phyloP scores from a whole-genome alignment of 2,329 filamentous ascomycete genomes.

The Ophiocordyceps camponoti-floridani region DNA sequence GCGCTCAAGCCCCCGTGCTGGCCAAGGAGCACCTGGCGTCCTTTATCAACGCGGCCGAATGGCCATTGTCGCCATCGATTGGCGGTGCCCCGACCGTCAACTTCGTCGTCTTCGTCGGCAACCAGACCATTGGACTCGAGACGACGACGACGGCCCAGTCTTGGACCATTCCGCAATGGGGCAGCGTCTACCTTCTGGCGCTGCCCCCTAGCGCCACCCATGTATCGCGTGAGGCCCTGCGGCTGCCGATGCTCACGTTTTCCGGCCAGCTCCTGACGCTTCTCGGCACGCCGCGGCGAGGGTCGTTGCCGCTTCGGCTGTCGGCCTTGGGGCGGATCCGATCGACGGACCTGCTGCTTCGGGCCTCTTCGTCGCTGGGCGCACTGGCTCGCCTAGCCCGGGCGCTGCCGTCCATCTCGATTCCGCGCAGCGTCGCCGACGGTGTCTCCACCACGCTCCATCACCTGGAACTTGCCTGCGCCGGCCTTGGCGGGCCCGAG shows the following conservation, averaged over 20 bases:
- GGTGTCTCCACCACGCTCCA: conserved; percentile 65
- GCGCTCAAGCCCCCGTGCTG: conserved; percentile 46
- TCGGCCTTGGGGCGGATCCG: conserved; percentile 74
- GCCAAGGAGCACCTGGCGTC: conserved; percentile 76
- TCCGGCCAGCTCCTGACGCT: conserved; percentile 79
- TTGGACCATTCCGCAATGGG: conserved; percentile 96
- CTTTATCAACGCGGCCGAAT: conserved; percentile 95
- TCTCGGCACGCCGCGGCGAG: conserved; percentile 65
- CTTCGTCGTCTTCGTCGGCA: conserved; percentile 80
- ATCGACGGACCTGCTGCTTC: conserved; percentile 68
- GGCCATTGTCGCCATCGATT: conserved; percentile 89
- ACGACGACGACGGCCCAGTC: conserved; percentile 34
- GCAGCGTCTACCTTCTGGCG: conserved; percentile 45
- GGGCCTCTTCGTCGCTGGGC: conserved; percentile 85
- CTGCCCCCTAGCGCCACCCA: conserved; percentile 23
- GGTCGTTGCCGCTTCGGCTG: conserved; percentile 70
- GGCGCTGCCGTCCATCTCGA: conserved; percentile 77
- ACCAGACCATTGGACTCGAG: conserved; percentile 46
- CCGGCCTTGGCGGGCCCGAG: conserved; percentile 43
- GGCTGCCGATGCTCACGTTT: conserved; percentile 73
- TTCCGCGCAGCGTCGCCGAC: conserved; percentile 70
- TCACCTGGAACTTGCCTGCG: conserved; percentile 63
- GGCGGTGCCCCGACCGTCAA: conserved; percentile 87
- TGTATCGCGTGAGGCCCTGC: conserved; percentile 48
- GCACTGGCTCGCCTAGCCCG: conserved; percentile 72